A percentile compares a stretch with the other conserved stretches of the same genome.
These are phyloP conservation scores for Mycena pura DNA, from an alignment of 768 basidiomycete species.

Conservation along the genomic window DNA sequence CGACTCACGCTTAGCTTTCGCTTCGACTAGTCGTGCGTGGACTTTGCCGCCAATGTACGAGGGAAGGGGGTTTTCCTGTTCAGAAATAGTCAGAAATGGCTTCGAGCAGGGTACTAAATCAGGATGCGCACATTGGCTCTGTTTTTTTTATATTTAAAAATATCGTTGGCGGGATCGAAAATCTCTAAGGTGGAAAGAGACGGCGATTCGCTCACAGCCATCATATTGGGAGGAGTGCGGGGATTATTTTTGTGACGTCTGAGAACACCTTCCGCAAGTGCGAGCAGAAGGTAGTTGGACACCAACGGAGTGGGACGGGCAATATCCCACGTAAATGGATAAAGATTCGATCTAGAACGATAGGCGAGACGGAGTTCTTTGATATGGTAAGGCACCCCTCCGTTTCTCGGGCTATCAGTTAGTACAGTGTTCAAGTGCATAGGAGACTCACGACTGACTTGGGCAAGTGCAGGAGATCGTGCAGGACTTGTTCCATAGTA, in stretches of 20 bases:
- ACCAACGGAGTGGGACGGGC: not conserved
- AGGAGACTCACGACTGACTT: not conserved
- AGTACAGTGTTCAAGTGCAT: not conserved
- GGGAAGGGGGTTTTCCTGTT: constrained; percentile 8
- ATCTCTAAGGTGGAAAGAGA: not conserved
- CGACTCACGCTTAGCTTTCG: constrained; percentile 8
- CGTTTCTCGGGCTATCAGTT: not conserved
- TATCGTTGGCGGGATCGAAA: constrained; percentile 1
- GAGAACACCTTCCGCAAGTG: constrained; percentile 5
- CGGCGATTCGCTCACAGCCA: not conserved
- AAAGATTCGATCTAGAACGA: constrained; percentile 1
- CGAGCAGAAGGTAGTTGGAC: constrained; percentile 10
- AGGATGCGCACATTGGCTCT: not conserved
- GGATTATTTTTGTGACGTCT: not conserved
- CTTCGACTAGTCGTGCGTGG: constrained; percentile 12
- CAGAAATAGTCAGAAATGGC: constrained; percentile 2
- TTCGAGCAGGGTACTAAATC: not conserved
- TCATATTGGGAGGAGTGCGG: not conserved
- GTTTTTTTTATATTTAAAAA: no score
- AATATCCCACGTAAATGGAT: constrained; percentile 2
- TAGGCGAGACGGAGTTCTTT: constrained; percentile 16
- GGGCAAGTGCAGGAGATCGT: constrained; percentile 8
- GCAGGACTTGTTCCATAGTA: constrained; percentile 7
- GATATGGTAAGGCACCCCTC: not conserved
- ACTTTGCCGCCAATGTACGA: constrained; percentile 11